Conservation (phyloP, 2,329 filamentous ascomycete species). For the Pseudogymnoascus sp. region DNA sequence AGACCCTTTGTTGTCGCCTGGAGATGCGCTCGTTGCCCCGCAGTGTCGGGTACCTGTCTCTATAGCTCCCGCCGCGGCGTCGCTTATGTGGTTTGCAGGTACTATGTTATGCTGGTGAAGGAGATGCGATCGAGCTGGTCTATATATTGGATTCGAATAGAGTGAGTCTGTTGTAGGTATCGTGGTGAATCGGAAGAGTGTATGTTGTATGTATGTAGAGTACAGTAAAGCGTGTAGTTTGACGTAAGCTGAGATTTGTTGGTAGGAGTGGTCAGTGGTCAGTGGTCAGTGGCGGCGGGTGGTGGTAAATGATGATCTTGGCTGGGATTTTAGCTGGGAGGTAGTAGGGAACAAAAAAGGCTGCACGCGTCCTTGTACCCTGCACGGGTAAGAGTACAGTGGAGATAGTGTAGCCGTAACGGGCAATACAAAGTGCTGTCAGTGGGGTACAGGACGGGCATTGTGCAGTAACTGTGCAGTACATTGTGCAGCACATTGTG, state of each 20-base stretch:
- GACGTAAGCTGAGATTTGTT: slow-evolving; percentile 2
- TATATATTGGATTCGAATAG: not conserved
- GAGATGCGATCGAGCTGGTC: not conserved
- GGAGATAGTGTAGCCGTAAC: slow-evolving; percentile 1
- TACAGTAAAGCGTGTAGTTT: not conserved
- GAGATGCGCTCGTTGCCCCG: slow-evolving; percentile 1
- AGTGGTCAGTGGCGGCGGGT: not conserved
- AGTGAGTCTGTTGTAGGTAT: not conserved
- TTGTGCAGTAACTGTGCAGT: too few species aligned
- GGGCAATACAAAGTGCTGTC: not conserved
- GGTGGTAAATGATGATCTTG: not conserved
- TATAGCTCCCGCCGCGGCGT: slow-evolving; percentile 1
- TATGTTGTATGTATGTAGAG: not conserved
- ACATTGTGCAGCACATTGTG: too few species aligned
- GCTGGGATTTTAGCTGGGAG: too few species aligned
- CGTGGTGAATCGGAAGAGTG: not conserved
- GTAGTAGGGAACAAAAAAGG: too few species aligned
- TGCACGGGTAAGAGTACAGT: too few species aligned
- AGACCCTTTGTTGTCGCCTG: slow-evolving; percentile 6
- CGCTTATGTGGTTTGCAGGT: not conserved
- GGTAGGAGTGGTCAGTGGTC: not conserved
- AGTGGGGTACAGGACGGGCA: not conserved
- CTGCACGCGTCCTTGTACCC: not conserved
- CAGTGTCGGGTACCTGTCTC: not conserved
- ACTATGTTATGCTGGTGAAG: not conserved